Base-by-base conservation (phyloP, 1,284 basidiomycete genomes). In the Pseudomicrostroma phylloplanum region DNA sequence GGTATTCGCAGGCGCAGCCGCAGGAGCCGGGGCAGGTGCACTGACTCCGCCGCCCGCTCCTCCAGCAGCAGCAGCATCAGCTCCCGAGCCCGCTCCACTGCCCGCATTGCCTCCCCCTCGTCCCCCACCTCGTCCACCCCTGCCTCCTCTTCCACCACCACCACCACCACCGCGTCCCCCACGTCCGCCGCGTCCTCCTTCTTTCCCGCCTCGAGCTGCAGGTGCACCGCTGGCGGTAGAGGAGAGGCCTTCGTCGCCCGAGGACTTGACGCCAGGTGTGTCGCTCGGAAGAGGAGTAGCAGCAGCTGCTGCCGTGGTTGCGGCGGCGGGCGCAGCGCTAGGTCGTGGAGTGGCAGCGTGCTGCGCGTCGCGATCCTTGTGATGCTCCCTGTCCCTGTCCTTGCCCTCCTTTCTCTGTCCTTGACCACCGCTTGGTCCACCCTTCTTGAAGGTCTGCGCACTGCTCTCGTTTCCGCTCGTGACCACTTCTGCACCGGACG, bases 101-200 rank as follows among this genome's bases (percentile, higher is more conserved):
- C 46, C n/a, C 46, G n/a, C 46, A 48, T 23, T 48, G 46, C 46
- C 46, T 7, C 46, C 23, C 3, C 46, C 1, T 65, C 69, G 43
- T 70, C 67, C 0, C 63, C 69, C n/a, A 70, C 63, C 15, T 68
- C 67, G n/a, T 62, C 68, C 6, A 68, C 61, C n/a, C 64, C 67
- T 59, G 65, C 69, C 19, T 66, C 69, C 40, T 65, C 30, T 3
- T 3, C 30, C 30, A 36, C 30, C 30, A 36, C 30, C 30, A 36
- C 30, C 30, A 36, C 30, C 9, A 36, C 30, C 30, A 4, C 60
- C 19, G 55, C 53, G 11, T n/a, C n/a, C 46, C 4, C 46, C 46
- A 48, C 46, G 46, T n/a, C 46, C 46, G 12, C n/a, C 17, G n/a
- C n/a, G n/a, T 48, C n/a, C 46, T n/a, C 46, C 46, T 23, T 48